Evolutionary conservation across 345 rosid genomes (phyloP).

Genomic region (Melaleuca alternifolia): DNA sequence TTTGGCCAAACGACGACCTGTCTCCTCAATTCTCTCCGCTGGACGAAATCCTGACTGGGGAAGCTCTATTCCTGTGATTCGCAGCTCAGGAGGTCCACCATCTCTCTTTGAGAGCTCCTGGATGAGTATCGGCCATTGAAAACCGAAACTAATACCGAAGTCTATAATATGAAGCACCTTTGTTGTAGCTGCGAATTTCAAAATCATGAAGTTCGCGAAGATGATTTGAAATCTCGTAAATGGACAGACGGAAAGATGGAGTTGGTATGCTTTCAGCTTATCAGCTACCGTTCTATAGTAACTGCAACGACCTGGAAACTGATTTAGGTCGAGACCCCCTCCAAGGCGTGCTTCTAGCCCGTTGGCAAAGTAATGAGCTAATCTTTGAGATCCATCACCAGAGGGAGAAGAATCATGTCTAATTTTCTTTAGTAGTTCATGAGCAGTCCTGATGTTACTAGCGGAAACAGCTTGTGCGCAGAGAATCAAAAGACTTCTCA

Average conservation of each 20-base stretch:
- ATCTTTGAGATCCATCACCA: constrained; percentile 73
- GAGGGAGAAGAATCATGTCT: constrained; percentile 50
- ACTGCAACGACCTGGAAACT: constrained; percentile 11
- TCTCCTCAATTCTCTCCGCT: constrained; percentile 52
- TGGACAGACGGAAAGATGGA: constrained; percentile 40
- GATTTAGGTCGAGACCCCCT: constrained; percentile 28
- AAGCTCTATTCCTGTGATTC: constrained; percentile 79
- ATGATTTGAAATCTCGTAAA: constrained; percentile 48
- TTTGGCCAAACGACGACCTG: constrained; percentile 51
- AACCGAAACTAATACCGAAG: constrained; percentile 77
- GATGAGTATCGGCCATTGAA: constrained; percentile 84
- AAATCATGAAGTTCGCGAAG: constrained; percentile 42
- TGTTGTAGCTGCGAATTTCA: constrained; percentile 35
- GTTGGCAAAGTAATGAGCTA: constrained; percentile 77
- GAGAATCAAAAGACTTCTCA: constrained; percentile 47
- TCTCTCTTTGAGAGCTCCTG: constrained; percentile 31
- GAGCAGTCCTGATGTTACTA: constrained; percentile 52
- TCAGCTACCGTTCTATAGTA: constrained; percentile 49
- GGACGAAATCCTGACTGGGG: constrained; percentile 74
- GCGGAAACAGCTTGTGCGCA: constrained; percentile 76
- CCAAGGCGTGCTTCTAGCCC: constrained; percentile 71
- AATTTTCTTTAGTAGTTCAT: constrained; percentile 66
- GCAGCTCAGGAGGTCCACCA: constrained; percentile 51
- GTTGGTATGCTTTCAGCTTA: constrained; percentile 45
- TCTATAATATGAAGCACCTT: constrained; percentile 68